These are phyloP conservation scores for Trametes villosa DNA, from an alignment of 768 basidiomycete species.

Conservation along the genomic window DNA sequence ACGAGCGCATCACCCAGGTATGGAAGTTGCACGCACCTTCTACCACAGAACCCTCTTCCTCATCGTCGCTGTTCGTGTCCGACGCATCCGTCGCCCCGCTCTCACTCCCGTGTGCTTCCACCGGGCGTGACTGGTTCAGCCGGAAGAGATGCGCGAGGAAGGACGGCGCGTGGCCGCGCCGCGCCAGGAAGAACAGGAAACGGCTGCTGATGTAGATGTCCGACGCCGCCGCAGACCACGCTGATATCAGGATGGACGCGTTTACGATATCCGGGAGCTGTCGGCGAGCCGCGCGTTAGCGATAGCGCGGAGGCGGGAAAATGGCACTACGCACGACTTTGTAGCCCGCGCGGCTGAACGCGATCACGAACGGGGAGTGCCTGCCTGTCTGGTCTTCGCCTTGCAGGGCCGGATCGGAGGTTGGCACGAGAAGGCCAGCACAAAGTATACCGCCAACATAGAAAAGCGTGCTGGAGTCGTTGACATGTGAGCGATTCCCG, in stretches of 20 bases:
- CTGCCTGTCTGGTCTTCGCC: conserved; percentile 38
- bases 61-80: not conserved
- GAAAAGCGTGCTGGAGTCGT: conserved; percentile 40
- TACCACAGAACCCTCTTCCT: not conserved
- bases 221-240: conserved; percentile 59
- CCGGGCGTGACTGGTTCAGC: conserved; percentile 15
- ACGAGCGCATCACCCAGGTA: too few relatives aligned
- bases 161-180: conserved; percentile 44
- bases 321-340: conserved; percentile 38
- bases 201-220: conserved; percentile 56
- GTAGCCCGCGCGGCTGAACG: conserved; percentile 47
- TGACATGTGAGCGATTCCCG: not conserved
- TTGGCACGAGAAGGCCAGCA: conserved; percentile 46
- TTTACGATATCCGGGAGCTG: conserved; percentile 44
- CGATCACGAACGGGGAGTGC: conserved; percentile 54
- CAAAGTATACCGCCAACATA: conserved; percentile 46
- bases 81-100: conserved; percentile 4
- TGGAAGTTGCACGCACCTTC: not conserved
- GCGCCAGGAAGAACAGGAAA: conserved; percentile 56
- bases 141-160: conserved; percentile 29
- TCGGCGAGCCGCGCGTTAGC: not conserved
- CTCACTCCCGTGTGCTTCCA: not conserved
- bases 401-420: conserved; percentile 40
- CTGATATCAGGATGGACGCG: conserved; percentile 51
- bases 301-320: not conserved